phyloP scores from a whole-genome alignment of 495 filamentous ascomycete species.

The Tuber aestivum region DNA sequence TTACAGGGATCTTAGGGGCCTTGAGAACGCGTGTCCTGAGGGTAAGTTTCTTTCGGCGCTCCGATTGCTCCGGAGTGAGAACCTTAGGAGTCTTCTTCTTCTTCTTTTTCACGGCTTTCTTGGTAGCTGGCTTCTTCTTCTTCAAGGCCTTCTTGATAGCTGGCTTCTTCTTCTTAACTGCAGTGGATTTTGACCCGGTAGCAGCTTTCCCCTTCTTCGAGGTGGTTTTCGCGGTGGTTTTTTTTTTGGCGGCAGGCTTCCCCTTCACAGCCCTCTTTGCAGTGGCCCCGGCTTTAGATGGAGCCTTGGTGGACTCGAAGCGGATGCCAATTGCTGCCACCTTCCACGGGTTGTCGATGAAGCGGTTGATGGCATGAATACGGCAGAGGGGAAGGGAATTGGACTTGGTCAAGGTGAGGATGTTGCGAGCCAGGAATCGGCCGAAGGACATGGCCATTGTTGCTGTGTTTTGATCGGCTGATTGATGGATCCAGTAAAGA shows the following conservation, averaged over 20 bases:
- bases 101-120: constrained; percentile 6
- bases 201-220: background rate
- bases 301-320: background rate
- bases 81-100: background rate
- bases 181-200: constrained; percentile 6
- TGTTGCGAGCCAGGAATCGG: background rate
- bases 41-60: background rate
- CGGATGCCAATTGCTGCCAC: constrained; percentile 2
- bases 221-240: background rate
- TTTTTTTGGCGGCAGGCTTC: background rate
- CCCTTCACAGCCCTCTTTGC: constrained; percentile 12
- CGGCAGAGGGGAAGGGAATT: constrained; percentile 1
- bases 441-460: constrained; percentile 3
- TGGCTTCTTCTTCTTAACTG: constrained; percentile 17
- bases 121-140: constrained; percentile 18
- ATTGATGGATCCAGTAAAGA: background rate
- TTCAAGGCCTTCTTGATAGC: constrained; percentile 1
- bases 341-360: background rate
- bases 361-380: background rate
- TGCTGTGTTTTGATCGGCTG: background rate
- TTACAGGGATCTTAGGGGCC: background rate
- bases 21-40: background rate
- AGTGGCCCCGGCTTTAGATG: background rate
- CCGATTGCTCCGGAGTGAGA: background rate
- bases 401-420: background rate